Base-by-base conservation (phyloP, 179 eudicot species). In the Silene vulgaris region DNA sequence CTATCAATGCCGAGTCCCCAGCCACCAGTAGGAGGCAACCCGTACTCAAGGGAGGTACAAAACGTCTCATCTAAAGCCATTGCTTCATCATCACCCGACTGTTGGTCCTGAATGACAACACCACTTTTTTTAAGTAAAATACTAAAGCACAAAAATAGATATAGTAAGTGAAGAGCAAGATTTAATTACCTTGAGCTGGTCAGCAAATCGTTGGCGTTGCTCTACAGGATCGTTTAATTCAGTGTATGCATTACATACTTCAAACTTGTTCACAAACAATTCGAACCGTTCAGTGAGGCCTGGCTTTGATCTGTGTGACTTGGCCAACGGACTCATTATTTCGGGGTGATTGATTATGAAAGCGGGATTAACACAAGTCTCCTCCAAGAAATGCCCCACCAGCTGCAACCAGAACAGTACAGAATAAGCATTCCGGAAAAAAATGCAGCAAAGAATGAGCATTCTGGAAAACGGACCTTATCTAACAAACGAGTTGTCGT, bases 321-420 rank as follows among this genome's bases (percentile, higher is more conserved):
- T 96, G 4, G 99, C 99, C 75, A 96, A 77, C 13, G 99, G 99
- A 76, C 97, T 90, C 99, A 93, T 96, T 75, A 96, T 93, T 88
- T 96, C 93, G 17, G 99, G 99, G 81, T 93, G 99, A 76, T 95
- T 93, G 21, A 90, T 93, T 20, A 93, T 88, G 77, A 90, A 96
- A 62, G 97, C 30, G 5, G 99, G 99, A 71, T 93, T 90, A 8
- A 87, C 88, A 74, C 99, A 96, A 1, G 85, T 87, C 83, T 86
- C 99, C 88, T 96, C 99, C 77, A 96, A 79, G 74, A 96, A 96
- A 83, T 96, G 97, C 6, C 99, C 99, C 35, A 96, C 99, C 80
- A 96, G 87, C 99, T 96, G 90, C 86, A 87, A 50, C 75, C 28
- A 73, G 32, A 74, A 16, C 1, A 74, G 61, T 7, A 40, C 17